These are phyloP conservation scores for Verticillium albo-atrum DNA, from an alignment of 2,329 filamentous ascomycete species.

Conservation along the genomic window DNA sequence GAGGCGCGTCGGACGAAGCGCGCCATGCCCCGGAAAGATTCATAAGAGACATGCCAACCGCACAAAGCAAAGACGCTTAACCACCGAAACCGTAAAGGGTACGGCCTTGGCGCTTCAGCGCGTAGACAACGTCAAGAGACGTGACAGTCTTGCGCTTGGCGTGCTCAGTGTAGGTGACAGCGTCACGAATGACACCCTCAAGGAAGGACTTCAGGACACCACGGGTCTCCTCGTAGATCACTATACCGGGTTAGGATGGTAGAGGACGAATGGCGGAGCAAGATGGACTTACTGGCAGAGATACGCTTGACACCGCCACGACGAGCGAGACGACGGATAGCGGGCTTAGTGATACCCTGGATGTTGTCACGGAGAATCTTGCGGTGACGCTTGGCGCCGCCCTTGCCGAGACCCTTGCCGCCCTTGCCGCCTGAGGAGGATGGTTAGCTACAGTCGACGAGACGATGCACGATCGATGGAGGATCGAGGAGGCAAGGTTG, in stretches of 20 bases:
- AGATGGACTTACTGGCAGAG: constrained; percentile 68
- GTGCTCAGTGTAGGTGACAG: constrained; percentile 75
- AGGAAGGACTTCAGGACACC: constrained; percentile 77
- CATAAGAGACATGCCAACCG: constrained; percentile 28
- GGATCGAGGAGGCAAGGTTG: constrained; percentile 1
- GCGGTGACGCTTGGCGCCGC: constrained; percentile 96
- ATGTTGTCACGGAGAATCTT: constrained; percentile 99
- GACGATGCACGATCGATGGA: background rate
- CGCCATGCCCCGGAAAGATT: constrained; percentile 16
- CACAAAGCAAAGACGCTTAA: constrained; percentile 42
- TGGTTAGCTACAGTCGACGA: background rate
- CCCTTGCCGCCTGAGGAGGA: constrained; percentile 72
- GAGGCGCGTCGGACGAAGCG: constrained; percentile 1
- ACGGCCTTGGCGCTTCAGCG: constrained; percentile 65
- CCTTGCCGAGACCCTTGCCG: constrained; percentile 97
- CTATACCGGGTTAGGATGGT: constrained; percentile 24
- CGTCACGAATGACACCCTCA: constrained; percentile 71
- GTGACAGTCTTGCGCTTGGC: constrained; percentile 79
- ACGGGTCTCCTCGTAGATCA: constrained; percentile 78
- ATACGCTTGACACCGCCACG: constrained; percentile 99
- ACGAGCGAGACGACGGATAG: constrained; percentile 95
- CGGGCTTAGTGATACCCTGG: constrained; percentile 98
- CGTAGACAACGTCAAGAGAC: constrained; percentile 64
- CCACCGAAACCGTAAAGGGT: constrained; percentile 88
- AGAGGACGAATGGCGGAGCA: background rate